Evolutionary conservation across 2,329 filamentous ascomycete species (phyloP).

Genomic region (Pseudocercospora fijiensis): DNA sequence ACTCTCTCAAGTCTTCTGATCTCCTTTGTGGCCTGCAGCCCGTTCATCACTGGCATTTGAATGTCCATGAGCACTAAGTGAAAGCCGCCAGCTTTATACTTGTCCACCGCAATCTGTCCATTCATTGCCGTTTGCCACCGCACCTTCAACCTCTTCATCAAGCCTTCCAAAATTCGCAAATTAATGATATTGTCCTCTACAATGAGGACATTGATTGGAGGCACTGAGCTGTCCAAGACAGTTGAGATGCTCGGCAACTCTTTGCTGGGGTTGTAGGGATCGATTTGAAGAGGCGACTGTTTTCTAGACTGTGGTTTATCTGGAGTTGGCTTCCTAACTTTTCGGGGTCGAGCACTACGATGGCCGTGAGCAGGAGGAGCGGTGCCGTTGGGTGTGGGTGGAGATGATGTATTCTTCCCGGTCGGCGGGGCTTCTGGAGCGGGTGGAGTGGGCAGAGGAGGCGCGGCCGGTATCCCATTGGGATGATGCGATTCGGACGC

Average conservation of each 20-base stretch:
- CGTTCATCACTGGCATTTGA: slow-evolving; percentile 94
- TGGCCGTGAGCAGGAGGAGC: slow-evolving; percentile 43
- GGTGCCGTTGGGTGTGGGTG: slow-evolving; percentile 37
- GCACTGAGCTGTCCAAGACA: slow-evolving; percentile 76
- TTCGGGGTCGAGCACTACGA: slow-evolving; percentile 27
- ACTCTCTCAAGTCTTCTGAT: slow-evolving; percentile 85
- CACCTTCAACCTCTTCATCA: slow-evolving; percentile 93
- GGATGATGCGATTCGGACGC: slow-evolving; percentile 47
- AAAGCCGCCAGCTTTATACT: slow-evolving; percentile 90
- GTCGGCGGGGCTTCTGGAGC: slow-evolving; percentile 39
- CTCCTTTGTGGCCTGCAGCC: slow-evolving; percentile 90
- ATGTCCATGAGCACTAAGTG: slow-evolving; percentile 99
- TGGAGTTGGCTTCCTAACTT: slow-evolving; percentile 30
- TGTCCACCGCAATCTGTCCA: slow-evolving; percentile 85
- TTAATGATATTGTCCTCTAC: slow-evolving; percentile 99
- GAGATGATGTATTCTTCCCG: slow-evolving; percentile 30
- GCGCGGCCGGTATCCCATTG: slow-evolving; percentile 43
- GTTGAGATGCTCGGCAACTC: slow-evolving; percentile 25
- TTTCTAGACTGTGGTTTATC: slow-evolving; percentile 26
- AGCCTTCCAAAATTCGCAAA: slow-evolving; percentile 84
- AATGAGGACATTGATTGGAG: slow-evolving; percentile 94
- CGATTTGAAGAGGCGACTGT: slow-evolving; percentile 17
- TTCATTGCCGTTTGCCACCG: slow-evolving; percentile 98
- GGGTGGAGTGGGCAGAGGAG: slow-evolving; percentile 58
- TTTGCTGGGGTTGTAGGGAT: slow-evolving; percentile 23